Evolutionary conservation across 306 rosid species (phyloP), one percentile per base, ranked within the genome.

Genomic region (Corylus americana): DNA sequence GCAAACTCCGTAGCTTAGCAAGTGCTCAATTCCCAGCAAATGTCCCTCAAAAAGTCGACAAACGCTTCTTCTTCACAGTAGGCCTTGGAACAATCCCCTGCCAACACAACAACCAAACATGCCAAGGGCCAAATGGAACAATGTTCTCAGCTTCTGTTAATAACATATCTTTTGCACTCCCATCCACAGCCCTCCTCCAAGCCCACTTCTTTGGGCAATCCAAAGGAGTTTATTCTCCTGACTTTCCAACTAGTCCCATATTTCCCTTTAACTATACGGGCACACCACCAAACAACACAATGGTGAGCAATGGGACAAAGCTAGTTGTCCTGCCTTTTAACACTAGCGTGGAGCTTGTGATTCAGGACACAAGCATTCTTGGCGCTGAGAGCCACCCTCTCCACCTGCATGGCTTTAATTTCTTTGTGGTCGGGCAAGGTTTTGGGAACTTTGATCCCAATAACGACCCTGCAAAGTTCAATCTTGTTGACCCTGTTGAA

Each of bases 11-110:
- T 64, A 64, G 70, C 70, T 64, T 35, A 35, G 70, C 70, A 64
- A 64, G 70, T 64, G 70, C 70, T 35, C 70, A 64, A 64, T 64
- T 64, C 70, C 70, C 70, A 1, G 70, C 70, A 64, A 64, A 35
- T 64, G 70, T 64, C 22, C 70, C 70, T 64, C 70, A 64, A 64
- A 35, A 64, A 37, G 47, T 64, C 35, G 70, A 64, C 4, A 6
- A 22, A 47, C 47, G 44, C 7, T 35, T 64, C 7, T 64, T 64
- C 70, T 64, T 64, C 70, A 64, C 47, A 7, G 14, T 64, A 31
- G 70, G 70, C 37, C 70, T 64, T 2, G 70, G 70, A 64, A 64
- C 70, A 64, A 64, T 18, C 11, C 47, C 70, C 4, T 64, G 70
- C 70, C 70, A 35, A 64, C 45, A 11, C 8, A 64, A 11, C 8